Conservation (phyloP, 345 rosid genomes). For the Lumnitzera racemosa region DNA sequence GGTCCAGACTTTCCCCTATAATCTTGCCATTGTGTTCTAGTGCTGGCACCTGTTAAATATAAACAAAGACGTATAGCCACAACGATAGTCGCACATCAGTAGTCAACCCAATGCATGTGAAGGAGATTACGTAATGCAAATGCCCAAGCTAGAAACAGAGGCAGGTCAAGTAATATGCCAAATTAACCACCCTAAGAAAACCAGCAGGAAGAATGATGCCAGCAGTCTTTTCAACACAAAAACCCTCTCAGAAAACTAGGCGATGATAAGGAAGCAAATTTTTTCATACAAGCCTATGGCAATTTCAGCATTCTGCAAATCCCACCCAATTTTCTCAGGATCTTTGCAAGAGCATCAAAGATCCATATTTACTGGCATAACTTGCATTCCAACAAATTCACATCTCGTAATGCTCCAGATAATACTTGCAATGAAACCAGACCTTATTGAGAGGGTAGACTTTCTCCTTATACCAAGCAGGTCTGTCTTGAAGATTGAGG, state of each 20-base stretch:
- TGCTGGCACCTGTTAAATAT: slow-evolving; percentile 58
- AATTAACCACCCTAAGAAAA: too few relatives aligned
- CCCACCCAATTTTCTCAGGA: too few relatives aligned
- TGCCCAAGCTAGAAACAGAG: too few relatives aligned
- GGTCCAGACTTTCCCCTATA: slow-evolving; percentile 81
- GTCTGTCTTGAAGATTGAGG: slow-evolving; percentile 62
- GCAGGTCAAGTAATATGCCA: too few relatives aligned
- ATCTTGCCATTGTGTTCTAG: slow-evolving; percentile 87
- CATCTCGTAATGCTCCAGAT: neutral
- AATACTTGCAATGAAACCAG: neutral
- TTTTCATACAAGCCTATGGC: too few relatives aligned
- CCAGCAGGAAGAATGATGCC: too few relatives aligned
- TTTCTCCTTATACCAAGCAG: slow-evolving; percentile 86
- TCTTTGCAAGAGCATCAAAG: too few relatives aligned
- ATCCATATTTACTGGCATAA: neutral
- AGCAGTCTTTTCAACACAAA: too few relatives aligned
- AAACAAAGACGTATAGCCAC: neutral
- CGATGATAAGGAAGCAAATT: too few relatives aligned
- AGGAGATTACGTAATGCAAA: neutral
- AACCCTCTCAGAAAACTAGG: too few relatives aligned
- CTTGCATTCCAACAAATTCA: neutral
- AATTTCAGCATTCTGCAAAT: too few relatives aligned
- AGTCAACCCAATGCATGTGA: neutral
- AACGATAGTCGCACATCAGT: neutral
- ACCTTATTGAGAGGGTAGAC: slow-evolving; percentile 83